Evolutionary conservation across 2,329 filamentous ascomycete species (phyloP).

Genomic region (Bipolaris sorokiniana): DNA sequence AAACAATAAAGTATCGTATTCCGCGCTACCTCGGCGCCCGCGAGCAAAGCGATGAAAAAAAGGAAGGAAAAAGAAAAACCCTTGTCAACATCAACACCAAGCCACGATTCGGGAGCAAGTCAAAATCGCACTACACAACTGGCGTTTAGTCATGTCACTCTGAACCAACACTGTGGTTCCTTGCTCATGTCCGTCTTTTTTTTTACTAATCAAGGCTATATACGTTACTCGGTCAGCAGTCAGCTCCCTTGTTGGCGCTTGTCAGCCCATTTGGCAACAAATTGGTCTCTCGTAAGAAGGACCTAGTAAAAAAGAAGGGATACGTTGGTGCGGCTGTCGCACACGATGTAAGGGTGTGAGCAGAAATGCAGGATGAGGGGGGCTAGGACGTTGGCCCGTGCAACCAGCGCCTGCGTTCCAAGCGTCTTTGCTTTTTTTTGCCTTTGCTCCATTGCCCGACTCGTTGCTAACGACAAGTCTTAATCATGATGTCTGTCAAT

Average conservation of each 20-base stretch:
- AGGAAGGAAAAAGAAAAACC: not conserved
- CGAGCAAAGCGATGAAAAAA: not conserved
- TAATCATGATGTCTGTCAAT: conserved; percentile 9
- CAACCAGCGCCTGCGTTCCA: conserved; percentile 15
- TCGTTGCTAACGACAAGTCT: conserved; percentile 8
- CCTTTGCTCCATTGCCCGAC: conserved; percentile 7
- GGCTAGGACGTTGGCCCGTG: conserved; percentile 3
- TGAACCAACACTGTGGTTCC: conserved; percentile 8
- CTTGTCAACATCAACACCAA: not conserved
- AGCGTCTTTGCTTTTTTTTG: conserved; percentile 19
- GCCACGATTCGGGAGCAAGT: conserved; percentile 2
- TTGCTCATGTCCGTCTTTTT: conserved; percentile 9
- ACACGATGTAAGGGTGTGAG: conserved; percentile 17
- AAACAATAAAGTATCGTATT: conserved; percentile 8
- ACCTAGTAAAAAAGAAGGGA: conserved; percentile 19
- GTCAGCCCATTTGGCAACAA: conserved; percentile 5
- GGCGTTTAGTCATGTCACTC: not conserved
- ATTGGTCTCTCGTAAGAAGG: conserved; percentile 8
- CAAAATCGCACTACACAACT: not conserved
- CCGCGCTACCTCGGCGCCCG: not conserved
- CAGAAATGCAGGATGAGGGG: conserved; percentile 8
- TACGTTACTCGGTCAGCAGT: conserved; percentile 1
- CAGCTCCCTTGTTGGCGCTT: conserved; percentile 1
- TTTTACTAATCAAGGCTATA: not conserved
- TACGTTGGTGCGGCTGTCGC: conserved; percentile 5